phyloP scores from a whole-genome alignment of 805 yeast genomes.

The Candida schatavii region DNA sequence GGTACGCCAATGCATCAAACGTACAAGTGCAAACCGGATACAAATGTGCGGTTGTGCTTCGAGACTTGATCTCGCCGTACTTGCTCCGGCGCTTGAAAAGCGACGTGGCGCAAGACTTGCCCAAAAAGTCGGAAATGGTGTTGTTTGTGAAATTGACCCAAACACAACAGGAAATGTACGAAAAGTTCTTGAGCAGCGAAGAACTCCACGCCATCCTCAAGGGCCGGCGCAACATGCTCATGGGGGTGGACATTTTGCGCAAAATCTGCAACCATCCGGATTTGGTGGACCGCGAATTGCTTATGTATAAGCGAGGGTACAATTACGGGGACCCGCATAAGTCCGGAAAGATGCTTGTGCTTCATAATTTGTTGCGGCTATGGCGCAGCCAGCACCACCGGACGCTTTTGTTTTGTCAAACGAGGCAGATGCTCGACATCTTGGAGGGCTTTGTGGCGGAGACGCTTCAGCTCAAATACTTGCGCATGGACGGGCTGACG shows the following conservation, averaged over 20 bases:
- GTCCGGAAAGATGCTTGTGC: slow-evolving; percentile 91
- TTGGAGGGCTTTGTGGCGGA: slow-evolving; percentile 61
- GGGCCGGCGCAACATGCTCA: slow-evolving; percentile 78
- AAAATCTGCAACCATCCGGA: slow-evolving; percentile 98
- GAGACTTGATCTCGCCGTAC: slow-evolving; percentile 89
- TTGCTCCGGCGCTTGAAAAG: slow-evolving; percentile 80
- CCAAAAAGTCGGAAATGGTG: slow-evolving; percentile 91
- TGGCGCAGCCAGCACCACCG: slow-evolving; percentile 81
- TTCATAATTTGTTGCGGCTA: slow-evolving; percentile 64
- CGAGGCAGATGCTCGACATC: slow-evolving; percentile 90
- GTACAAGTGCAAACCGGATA: slow-evolving; percentile 95
- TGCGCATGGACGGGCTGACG: slow-evolving; percentile 95
- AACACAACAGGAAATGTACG: slow-evolving; percentile 70
- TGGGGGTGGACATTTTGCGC: slow-evolving; percentile 85
- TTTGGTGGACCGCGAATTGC: slow-evolving; percentile 49
- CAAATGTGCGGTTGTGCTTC: slow-evolving; percentile 87
- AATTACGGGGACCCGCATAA: slow-evolving; percentile 55
- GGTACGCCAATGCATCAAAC: slow-evolving; percentile 95
- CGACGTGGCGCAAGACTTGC: slow-evolving; percentile 94
- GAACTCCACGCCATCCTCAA: slow-evolving; percentile 69
- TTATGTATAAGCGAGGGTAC: slow-evolving; percentile 29
- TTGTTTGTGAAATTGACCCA: slow-evolving; percentile 83
- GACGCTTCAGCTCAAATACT: slow-evolving; percentile 48
- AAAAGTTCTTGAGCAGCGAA: slow-evolving; percentile 69
- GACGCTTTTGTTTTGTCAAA: slow-evolving; percentile 84